Base-by-base conservation (phyloP, 2,329 filamentous ascomycete species). In the Elsinoe australis region DNA sequence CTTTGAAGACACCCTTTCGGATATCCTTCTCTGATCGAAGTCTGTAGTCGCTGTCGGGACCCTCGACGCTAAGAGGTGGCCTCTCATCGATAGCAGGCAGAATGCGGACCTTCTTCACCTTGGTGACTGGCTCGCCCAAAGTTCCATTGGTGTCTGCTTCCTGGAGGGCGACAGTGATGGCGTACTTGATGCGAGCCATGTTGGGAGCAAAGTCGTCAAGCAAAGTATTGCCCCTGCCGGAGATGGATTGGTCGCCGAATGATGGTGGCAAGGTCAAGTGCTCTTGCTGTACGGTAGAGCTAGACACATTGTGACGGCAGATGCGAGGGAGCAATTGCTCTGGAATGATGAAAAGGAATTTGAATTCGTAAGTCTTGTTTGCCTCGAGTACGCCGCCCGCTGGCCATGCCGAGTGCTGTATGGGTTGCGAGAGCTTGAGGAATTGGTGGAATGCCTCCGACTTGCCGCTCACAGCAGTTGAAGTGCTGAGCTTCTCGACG, bases 281-380 rank as follows among this genome's bases (percentile, higher is more conserved):
- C 1, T 70, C 71, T 17, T 72, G 66, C 47, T 72, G 69, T 47
- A 83, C 66, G 29, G 74, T 68, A 19, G 69, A 64, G 51, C 74
- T 73, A 18, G 66, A 66, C 14, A 71, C 68, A 31, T 59, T 56
- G 62, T 83, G 80, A 14, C 65, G 66, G 63, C 80, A 84, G 36
- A 75, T 64, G 52, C 73, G 72, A 4, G 78, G 78, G 0, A 84
- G 71, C 3, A 84, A 64, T 14, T 73, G 72, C 26, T 74, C 67
- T 0, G 80, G 80, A 1, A 84, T 69, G 49, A 78, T 76, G 57
- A 84, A 84, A 19, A 71, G 72, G 59, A 83, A 84, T 1, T 77
- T 75, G 50, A 82, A 78, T 6, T 62, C 69, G 61, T 83, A 82
- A 8, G 65, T 69, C 52, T 67, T 68, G 9, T 73, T 74, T n/a